Conservation (phyloP, 306 rosid genomes). For the Pueraria montana region DNA sequence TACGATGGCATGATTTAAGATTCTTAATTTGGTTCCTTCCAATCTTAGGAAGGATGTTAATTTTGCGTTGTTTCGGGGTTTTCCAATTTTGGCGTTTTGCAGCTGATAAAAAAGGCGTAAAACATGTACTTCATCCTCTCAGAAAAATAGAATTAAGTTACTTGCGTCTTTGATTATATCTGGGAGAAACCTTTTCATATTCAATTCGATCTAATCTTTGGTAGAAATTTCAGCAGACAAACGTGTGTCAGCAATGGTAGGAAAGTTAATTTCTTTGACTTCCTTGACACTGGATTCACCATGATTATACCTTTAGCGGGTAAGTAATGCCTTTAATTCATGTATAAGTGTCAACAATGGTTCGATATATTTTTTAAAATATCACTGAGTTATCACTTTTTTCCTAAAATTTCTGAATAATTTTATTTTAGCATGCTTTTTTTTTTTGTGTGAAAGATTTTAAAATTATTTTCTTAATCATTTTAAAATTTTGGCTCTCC, state of each 20-base stretch:
- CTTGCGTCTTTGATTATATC: neutral
- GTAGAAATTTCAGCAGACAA: conserved; percentile 19
- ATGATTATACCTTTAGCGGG: conserved; percentile 19
- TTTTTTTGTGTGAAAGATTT: neutral
- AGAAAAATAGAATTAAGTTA: neutral
- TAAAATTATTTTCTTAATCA: too few relatives aligned
- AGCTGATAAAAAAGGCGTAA: neutral
- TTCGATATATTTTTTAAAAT: neutral
- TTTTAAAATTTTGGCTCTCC: too few relatives aligned
- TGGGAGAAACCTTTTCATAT: neutral
- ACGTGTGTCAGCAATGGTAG: conserved; percentile 15
- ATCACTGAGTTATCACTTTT: neutral
- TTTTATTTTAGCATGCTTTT: neutral
- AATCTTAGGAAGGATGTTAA: neutral
- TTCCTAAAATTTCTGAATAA: neutral
- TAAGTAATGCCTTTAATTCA: neutral
- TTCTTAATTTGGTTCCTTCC: neutral
- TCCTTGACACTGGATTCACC: neutral
- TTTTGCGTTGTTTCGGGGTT: neutral
- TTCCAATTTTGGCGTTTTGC: neutral
- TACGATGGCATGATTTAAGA: conserved; percentile 29
- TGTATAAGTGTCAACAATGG: neutral
- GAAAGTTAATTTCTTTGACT: conserved; percentile 41
- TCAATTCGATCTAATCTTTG: neutral
- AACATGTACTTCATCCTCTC: neutral